Base-by-base conservation (phyloP, 352 stramenopile genomes). In the Albugo laibachii region DNA sequence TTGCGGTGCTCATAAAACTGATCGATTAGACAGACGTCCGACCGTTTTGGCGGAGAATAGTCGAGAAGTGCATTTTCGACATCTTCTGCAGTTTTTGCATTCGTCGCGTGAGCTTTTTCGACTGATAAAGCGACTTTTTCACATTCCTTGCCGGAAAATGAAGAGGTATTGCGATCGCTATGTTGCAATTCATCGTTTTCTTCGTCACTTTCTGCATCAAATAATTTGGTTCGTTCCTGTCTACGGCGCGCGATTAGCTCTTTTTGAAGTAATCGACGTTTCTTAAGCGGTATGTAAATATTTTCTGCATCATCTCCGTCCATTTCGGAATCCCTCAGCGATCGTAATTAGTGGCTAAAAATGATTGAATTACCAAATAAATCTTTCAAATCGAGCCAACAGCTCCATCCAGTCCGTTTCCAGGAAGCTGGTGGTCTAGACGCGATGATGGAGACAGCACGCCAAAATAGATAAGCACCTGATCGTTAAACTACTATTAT, bases 1-100 rank as follows among this genome's bases (percentile, higher is more conserved):
- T 85, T 85, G 54, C 72, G 70, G 69, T 88, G 77, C 61, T 87
- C 64, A 54, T 86, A 86, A 45, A 72, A 70, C 47, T 89, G 72
- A 52, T 92, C 76, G 41, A 87, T 61, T 34, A 88, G 61, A 56
- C 72, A 87, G 50, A 87, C 62, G 21, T 41, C 70, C 31, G 77
- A 85, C 6, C 76, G 75, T 35, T 62, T 18, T 46, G 61, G 54
- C 2, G 51, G 45, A 35, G 42, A 38, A 24, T 50, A 51, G 14
- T 59, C 53, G 2, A 40, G 27, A 15, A 46, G 49, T 11, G 51
- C 39, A 16, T 18, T 27, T 13, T 59, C 50, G 5, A 20, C 50
- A 14, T 52, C 51, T n/a, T 53, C 45, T 1, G 34, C 50, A 14
- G 49, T 49, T n/a, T 53, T 42, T 1, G 34, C 43, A 34, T 18